Evolutionary conservation across 1,284 basidiomycete species (phyloP).

Genomic region (Apiotrichum montevideense): DNA sequence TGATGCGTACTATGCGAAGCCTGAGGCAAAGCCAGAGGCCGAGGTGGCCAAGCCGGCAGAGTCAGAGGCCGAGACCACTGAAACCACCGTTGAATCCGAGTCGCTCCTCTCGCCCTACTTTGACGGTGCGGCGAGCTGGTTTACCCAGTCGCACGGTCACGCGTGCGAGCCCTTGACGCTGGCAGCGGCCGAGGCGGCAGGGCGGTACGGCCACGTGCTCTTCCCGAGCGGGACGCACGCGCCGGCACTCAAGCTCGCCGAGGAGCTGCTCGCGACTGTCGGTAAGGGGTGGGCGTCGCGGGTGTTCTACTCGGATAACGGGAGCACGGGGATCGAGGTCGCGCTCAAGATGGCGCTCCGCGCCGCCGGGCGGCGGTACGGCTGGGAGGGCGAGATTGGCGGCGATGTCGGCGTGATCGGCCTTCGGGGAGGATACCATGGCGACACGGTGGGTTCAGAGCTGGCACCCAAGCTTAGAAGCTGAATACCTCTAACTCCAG

Average conservation of each 20-base stretch:
- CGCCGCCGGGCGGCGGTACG: conserved; percentile 57
- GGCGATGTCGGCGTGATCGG: conserved; percentile 71
- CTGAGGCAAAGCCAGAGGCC: neutral
- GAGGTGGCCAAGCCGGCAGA: too few species aligned
- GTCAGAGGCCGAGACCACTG: conserved; percentile 18
- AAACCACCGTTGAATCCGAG: neutral
- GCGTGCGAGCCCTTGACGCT: conserved; percentile 67
- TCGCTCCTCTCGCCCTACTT: conserved; percentile 63
- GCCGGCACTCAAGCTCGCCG: conserved; percentile 61
- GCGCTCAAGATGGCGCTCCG: conserved; percentile 93
- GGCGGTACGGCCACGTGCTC: conserved; percentile 93
- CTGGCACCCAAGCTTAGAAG: neutral
- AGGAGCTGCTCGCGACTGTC: conserved; percentile 38
- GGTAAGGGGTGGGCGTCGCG: conserved; percentile 82
- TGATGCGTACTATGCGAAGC: conserved; percentile 54
- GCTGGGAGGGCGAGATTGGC: conserved; percentile 39
- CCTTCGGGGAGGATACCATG: conserved; percentile 90
- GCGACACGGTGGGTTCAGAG: conserved; percentile 61
- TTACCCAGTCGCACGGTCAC: conserved; percentile 92
- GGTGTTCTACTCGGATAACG: conserved; percentile 91
- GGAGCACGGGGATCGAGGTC: conserved; percentile 92
- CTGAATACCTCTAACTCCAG: conserved; percentile 5
- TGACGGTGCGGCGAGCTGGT: conserved; percentile 95
- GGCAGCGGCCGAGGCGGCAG: conserved; percentile 82
- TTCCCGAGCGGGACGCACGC: conserved; percentile 83